Percentiles rank a stretch among this genome's conserved stretches.
These are phyloP conservation scores for Saccharomyces mikatae DNA, from an alignment of 805 yeast genomes.

Conservation along the genomic window DNA sequence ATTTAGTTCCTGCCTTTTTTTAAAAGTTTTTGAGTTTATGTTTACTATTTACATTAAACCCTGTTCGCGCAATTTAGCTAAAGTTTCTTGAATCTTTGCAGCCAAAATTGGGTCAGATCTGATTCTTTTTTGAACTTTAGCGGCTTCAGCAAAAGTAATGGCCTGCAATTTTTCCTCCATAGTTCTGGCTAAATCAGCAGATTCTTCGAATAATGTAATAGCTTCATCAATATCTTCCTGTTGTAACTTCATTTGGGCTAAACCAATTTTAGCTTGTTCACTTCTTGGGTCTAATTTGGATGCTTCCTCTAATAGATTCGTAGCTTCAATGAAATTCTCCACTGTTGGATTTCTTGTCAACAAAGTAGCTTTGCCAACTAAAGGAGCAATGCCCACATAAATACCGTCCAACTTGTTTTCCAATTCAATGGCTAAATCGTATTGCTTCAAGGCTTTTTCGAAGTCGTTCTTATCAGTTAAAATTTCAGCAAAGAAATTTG, in stretches of 20 bases:
- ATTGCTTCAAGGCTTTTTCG: slow-evolving; percentile 68
- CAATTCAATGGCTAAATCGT: slow-evolving; percentile 76
- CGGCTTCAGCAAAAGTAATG: slow-evolving; percentile 84
- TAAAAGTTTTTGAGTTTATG: neutral
- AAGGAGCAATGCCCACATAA: slow-evolving; percentile 81
- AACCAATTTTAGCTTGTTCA: slow-evolving; percentile 81
- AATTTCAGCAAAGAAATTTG: slow-evolving; percentile 93
- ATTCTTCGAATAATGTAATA: slow-evolving; percentile 69
- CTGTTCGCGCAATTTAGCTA: slow-evolving; percentile 34
- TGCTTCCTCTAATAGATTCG: slow-evolving; percentile 62
- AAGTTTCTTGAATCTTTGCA: slow-evolving; percentile 53
- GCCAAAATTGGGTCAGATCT: slow-evolving; percentile 59
- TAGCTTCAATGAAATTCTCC: slow-evolving; percentile 47
- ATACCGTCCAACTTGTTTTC: slow-evolving; percentile 62
- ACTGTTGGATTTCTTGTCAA: slow-evolving; percentile 45
- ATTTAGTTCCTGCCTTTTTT: neutral
- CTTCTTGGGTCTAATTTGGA: slow-evolving; percentile 76
- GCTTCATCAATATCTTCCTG: slow-evolving; percentile 78
- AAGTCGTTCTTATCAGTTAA: slow-evolving; percentile 72
- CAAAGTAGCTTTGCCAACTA: slow-evolving; percentile 80
- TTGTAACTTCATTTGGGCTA: slow-evolving; percentile 87
- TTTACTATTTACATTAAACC: slow-evolving; percentile 13
- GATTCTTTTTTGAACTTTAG: slow-evolving; percentile 78
- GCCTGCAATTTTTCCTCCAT: slow-evolving; percentile 85
- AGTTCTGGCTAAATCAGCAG: slow-evolving; percentile 74